These are phyloP conservation scores for Emergomyces africanus DNA, from an alignment of 2,329 filamentous ascomycete genomes.

Conservation along the genomic window DNA sequence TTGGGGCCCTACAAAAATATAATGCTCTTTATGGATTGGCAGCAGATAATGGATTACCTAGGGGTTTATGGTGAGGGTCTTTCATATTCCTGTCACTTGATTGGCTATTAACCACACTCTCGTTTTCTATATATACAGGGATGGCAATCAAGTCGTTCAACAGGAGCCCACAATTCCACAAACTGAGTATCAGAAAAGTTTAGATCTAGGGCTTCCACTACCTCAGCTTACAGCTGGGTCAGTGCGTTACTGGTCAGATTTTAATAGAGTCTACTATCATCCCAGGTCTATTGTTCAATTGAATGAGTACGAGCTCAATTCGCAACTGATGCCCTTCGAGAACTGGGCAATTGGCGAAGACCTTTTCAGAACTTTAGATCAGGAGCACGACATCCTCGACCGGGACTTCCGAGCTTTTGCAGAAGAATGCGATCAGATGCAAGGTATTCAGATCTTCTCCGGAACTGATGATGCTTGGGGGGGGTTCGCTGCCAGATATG, in stretches of 20 bases:
- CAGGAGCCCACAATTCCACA: conserved; percentile 53
- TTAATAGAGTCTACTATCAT: conserved; percentile 83
- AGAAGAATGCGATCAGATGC: conserved; percentile 87
- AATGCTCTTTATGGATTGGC: conserved; percentile 69
- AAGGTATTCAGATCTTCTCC: conserved; percentile 68
- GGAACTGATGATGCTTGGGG: conserved; percentile 69
- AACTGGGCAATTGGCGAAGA: conserved; percentile 61
- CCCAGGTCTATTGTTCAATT: conserved; percentile 77
- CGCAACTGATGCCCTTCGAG: conserved; percentile 68
- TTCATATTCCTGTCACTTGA: neutral
- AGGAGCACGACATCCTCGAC: conserved; percentile 76
- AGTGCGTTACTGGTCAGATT: conserved; percentile 96
- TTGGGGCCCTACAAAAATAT: conserved; percentile 74
- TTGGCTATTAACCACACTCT: neutral
- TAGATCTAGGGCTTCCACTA: conserved; percentile 56
- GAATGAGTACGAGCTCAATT: conserved; percentile 75
- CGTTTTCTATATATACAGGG: conserved; percentile 39
- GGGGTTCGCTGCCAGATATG: conserved; percentile 59
- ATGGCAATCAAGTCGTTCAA: conserved; percentile 55
- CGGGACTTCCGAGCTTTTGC: conserved; percentile 78
- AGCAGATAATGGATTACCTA: conserved; percentile 24
- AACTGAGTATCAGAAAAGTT: conserved; percentile 64
- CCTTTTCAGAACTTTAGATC: conserved; percentile 59
- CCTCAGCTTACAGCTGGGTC: conserved; percentile 53
- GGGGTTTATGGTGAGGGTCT: conserved; percentile 32